A percentile compares a stretch with the other conserved stretches of the same genome.
These are phyloP conservation scores for Candida glucosophila DNA, from an alignment of 1,139 yeast genomes.

Conservation along the genomic window DNA sequence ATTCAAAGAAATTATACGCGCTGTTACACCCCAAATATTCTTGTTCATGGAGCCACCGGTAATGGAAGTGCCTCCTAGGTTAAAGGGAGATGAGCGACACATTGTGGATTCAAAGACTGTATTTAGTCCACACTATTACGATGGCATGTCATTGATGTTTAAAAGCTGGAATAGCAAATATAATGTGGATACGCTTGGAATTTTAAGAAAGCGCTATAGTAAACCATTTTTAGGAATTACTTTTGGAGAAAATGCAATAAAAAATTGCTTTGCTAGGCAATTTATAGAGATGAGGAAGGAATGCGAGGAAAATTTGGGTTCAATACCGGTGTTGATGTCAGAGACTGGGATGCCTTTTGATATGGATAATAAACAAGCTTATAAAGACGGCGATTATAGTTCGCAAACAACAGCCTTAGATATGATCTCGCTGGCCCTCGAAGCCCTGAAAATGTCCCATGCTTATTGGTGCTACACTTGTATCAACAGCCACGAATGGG, in stretches of 20 bases:
- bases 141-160: slow-evolving; percentile 87
- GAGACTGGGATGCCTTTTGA: slow-evolving; percentile 98
- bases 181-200: slow-evolving; percentile 85
- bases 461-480: slow-evolving; percentile 83
- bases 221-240: slow-evolving; percentile 74
- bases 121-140: slow-evolving; percentile 85
- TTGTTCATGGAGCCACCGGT: slow-evolving; percentile 80
- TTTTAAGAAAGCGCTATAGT: slow-evolving; percentile 69
- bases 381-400: slow-evolving; percentile 50
- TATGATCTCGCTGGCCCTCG: slow-evolving; percentile 72
- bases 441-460: slow-evolving; percentile 60
- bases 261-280: slow-evolving; percentile 64
- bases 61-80: slow-evolving; percentile 65
- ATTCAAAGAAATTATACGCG: slow-evolving; percentile 43
- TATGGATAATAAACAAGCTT: slow-evolving; percentile 75
- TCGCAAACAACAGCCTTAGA: slow-evolving; percentile 80
- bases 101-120: slow-evolving; percentile 59
- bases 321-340: slow-evolving; percentile 66
- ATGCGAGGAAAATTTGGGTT: slow-evolving; percentile 50
- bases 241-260: slow-evolving; percentile 70
- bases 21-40: slow-evolving; percentile 36
- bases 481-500: slow-evolving; percentile 67
- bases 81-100: slow-evolving; percentile 39
- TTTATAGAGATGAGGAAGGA: slow-evolving; percentile 57
- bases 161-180: slow-evolving; percentile 70